Conservation (phyloP, 2,329 filamentous ascomycete genomes). For the Herpotrichia juniperi region DNA sequence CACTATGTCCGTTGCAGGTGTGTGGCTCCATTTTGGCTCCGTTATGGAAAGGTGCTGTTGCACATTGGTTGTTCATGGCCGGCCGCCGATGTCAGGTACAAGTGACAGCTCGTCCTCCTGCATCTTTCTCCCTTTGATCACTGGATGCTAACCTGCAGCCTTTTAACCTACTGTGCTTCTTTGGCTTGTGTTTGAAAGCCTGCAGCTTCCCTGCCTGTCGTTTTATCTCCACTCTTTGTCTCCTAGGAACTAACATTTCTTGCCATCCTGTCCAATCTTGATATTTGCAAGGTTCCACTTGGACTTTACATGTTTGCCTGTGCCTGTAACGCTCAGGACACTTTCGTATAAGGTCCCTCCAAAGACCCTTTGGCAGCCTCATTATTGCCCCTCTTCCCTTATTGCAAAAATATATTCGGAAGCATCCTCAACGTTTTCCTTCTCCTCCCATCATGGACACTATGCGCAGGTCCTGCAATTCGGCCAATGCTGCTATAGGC, state of each 20-base stretch:
- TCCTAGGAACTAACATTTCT: background rate
- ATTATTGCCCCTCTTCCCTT: background rate
- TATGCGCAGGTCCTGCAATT: slow-evolving; percentile 21
- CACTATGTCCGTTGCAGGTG: slow-evolving; percentile 25
- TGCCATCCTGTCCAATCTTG: background rate
- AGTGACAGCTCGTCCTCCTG: slow-evolving; percentile 24
- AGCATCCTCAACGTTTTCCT: background rate
- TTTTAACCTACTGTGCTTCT: slow-evolving; percentile 15
- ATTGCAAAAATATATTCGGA: background rate
- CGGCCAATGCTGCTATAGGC: slow-evolving; percentile 31
- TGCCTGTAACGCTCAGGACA: slow-evolving; percentile 1
- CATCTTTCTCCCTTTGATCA: slow-evolving; percentile 10
- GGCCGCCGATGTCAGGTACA: slow-evolving; percentile 22
- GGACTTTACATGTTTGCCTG: slow-evolving; percentile 20
- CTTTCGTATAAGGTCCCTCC: background rate
- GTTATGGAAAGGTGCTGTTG: slow-evolving; percentile 26
- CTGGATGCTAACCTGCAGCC: slow-evolving; percentile 19
- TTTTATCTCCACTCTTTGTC: slow-evolving; percentile 9
- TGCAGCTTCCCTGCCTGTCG: slow-evolving; percentile 16
- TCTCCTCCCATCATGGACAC: slow-evolving; percentile 28
- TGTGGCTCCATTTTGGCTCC: slow-evolving; percentile 5
- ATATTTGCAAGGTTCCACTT: slow-evolving; percentile 4
- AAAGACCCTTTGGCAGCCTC: background rate
- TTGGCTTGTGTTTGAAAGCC: slow-evolving; percentile 20
- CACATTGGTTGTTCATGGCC: slow-evolving; percentile 18